Base-by-base conservation (phyloP, 495 filamentous ascomycete species). In the Penicillium riverlandense region DNA sequence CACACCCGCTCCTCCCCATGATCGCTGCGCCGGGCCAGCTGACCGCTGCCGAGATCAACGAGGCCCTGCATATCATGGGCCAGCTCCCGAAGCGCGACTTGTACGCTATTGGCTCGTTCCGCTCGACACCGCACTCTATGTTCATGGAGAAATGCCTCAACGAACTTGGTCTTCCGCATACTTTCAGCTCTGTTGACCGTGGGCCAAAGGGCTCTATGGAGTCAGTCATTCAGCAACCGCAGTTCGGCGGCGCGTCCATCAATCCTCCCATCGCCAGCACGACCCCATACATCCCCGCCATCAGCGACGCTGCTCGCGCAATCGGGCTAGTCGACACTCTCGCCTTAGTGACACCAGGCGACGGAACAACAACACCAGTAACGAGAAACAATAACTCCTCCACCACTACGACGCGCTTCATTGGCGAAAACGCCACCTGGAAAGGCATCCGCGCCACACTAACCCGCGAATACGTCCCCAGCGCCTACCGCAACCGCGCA, bases 91-190 rank as follows among this genome's bases (percentile, higher is more conserved):
- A 84, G 61, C 84, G 82, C 36, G 83, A 82, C 57, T 75, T 92
- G 16, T 90, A 89, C 52, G 85, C 83, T 35, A 84, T 91, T 50
- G 85, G 82, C 40, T 85, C 78, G 15, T 80, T 84, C 36, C 78
- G 79, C 15, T 74, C 80, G 3, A 84, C 78, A 8, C 82, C 84
- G 0, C 84, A 88, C 52, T 84, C 85, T 11, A 82, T 86, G 57
- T 91, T 90, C 58, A 88, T 86, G 67, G 85, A 89, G 54, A 90
- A 90, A 57, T 90, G 86, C 54, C 82, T 92, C 61, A 92, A 92
- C 57, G 87, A 92, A 59, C 75, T 90, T 14, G 84, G 85, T 13
- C 69, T 92, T n/a, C 86, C 86, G 14, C 87, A 92, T 45, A 79
- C 81, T 43, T 83, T 90, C 54, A 78, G 76, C 28, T 82, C 80